Conservation (phyloP, 2,329 filamentous ascomycete genomes). For the Sphaerulina musiva region DNA sequence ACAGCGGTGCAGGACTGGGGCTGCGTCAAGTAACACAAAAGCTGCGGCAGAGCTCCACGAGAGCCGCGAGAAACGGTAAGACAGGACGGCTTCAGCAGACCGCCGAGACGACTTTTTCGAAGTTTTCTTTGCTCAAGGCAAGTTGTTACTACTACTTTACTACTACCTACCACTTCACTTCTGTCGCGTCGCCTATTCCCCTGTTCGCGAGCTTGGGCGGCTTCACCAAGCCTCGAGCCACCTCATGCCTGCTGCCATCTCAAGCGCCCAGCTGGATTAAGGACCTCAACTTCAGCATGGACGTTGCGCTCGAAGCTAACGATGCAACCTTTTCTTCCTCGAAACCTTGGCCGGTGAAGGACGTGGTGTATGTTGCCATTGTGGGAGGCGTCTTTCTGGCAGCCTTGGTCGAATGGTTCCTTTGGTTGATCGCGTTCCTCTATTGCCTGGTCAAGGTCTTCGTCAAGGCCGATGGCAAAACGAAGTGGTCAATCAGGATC, state of each 20-base stretch:
- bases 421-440: constrained; percentile 88
- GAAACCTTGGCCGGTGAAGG: constrained; percentile 25
- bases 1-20: neutral
- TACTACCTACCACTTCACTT: neutral
- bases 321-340: constrained; percentile 14
- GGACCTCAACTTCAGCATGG: constrained; percentile 4
- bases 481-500: constrained; percentile 69
- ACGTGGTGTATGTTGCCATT: constrained; percentile 82
- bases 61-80: constrained; percentile 5
- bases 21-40: constrained; percentile 9
- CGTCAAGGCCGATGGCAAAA: constrained; percentile 56
- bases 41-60: constrained; percentile 8
- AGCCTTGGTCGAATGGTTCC: constrained; percentile 84
- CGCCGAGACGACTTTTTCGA: constrained; percentile 1
- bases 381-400: constrained; percentile 75
- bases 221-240: neutral
- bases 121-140: constrained; percentile 5
- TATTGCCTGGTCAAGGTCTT: constrained; percentile 89
- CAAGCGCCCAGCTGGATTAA: neutral
- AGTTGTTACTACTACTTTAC: constrained; percentile 1
- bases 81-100: neutral
- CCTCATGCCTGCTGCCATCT: neutral
- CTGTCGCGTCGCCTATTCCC: neutral
- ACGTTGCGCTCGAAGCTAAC: constrained; percentile 6
- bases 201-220: neutral